phyloP scores from a whole-genome alignment of 2,329 filamentous ascomycete species.

The Cladophialophora chaetospira region DNA sequence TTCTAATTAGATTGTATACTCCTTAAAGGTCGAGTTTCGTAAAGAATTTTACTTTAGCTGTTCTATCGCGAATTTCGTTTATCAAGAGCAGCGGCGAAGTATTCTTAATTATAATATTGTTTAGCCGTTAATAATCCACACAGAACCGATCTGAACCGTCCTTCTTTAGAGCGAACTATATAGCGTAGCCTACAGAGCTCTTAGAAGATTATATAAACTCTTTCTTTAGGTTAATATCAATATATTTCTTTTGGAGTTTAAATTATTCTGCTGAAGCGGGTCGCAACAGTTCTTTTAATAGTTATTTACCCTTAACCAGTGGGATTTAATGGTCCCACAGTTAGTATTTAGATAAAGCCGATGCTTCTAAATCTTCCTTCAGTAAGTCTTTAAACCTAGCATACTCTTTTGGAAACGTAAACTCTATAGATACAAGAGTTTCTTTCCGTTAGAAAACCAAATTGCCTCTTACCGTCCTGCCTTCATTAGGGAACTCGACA shows the following conservation, averaged over 20 bases:
- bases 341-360: not conserved
- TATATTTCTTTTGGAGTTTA: not conserved
- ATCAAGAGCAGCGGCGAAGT: constrained; percentile 35
- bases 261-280: not conserved
- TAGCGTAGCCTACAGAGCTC: not conserved
- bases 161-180: constrained; percentile 14
- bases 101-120: constrained; percentile 39
- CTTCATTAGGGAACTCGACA: too few relatives aligned
- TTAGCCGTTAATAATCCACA: constrained; percentile 38
- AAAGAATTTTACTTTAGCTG: constrained; percentile 26
- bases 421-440: too few relatives aligned
- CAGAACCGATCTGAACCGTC: constrained; percentile 30
- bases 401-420: too few relatives aligned
- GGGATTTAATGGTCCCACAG: not conserved
- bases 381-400: too few relatives aligned
- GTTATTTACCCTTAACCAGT: not conserved
- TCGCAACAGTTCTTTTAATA: not conserved
- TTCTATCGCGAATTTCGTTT: constrained; percentile 30
- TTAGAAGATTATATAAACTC: not conserved
- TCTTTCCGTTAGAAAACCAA: too few relatives aligned
- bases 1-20: constrained; percentile 34
- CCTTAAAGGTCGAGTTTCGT: constrained; percentile 34
- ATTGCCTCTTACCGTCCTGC: too few relatives aligned
- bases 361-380: too few relatives aligned
- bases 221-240: not conserved